Conservation (phyloP, 2,329 filamentous ascomycete species). For the Exophiala oligosperma region DNA sequence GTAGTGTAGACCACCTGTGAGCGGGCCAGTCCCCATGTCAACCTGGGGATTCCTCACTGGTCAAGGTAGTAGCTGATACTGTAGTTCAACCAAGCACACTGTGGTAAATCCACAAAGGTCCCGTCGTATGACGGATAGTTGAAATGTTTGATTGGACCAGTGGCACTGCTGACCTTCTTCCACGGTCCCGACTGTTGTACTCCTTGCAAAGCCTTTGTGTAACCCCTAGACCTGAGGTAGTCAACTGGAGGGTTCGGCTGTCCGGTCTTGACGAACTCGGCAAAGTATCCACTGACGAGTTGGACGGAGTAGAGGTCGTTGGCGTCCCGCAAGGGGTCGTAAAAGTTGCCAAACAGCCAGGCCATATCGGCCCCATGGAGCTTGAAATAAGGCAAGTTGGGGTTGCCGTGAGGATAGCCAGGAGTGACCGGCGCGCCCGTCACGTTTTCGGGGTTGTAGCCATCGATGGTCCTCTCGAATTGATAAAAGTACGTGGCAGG, state of each 20-base stretch:
- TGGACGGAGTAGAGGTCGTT: constrained; percentile 51
- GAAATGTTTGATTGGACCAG: constrained; percentile 44
- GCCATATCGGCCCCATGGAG: constrained; percentile 59
- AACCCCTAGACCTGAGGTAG: constrained; percentile 50
- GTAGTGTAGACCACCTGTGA: neutral
- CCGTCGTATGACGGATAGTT: constrained; percentile 47
- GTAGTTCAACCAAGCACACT: constrained; percentile 52
- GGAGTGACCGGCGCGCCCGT: constrained; percentile 47
- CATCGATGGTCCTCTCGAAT: constrained; percentile 58
- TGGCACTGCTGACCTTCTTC: constrained; percentile 40
- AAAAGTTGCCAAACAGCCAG: constrained; percentile 56
- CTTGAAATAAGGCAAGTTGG: constrained; percentile 54
- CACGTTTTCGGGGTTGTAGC: constrained; percentile 55
- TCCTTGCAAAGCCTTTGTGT: constrained; percentile 43
- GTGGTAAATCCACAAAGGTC: constrained; percentile 51
- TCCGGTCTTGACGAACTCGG: constrained; percentile 51
- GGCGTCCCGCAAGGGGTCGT: constrained; percentile 48
- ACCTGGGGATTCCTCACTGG: constrained; percentile 14
- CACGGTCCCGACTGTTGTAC: constrained; percentile 41
- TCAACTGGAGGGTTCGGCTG: constrained; percentile 52
- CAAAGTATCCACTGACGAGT: constrained; percentile 51
- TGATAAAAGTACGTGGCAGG: constrained; percentile 59
- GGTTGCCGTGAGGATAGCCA: constrained; percentile 46
- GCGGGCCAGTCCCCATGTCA: neutral
- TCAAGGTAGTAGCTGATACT: constrained; percentile 47